Base-by-base conservation (phyloP, 2,329 filamentous ascomycete genomes). In the Fusarium foetens region DNA sequence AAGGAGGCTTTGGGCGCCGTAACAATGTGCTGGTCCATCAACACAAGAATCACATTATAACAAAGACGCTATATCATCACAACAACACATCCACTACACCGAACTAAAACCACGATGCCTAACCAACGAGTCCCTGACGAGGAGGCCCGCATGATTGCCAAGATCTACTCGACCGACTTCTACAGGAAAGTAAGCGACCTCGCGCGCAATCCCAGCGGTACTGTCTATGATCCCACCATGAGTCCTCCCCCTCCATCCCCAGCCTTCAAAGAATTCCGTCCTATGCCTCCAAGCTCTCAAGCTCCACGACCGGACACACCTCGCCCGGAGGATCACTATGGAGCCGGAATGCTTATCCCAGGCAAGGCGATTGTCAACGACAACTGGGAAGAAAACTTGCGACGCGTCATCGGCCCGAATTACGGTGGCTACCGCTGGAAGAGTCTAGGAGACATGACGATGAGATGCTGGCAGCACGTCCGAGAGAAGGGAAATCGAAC, bases 121-220 rank as follows among this genome's bases (percentile, higher is more conserved):
- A 1, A 6, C 2, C n/a, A n/a, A n/a, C 14, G 4, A 31, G 9
- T 6, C 5, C 25, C 4, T 5, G 25, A 19, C 1, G 25, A 39
- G 17, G 55, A 31, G 13, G 46, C 46, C 21, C 46, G 29, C n/a
- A 13, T 23, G 9, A 8, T 14, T 21, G 29, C 53, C 3, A 45
- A 33, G 17, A 48, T 45, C 14, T 58, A 48, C 19, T 11, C 10
- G 6, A 48, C 19, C 14, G 5, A 8, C 3, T 23, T 33, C 27
- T 59, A 52, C 13, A 12, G 6, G 6, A 23, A 21, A 7, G 35
- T 59, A 6, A 12, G 17, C 1, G 8, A 12, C 4, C 46, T 59
- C 4, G n/a, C 8, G 1, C 27, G 27, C 13, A 52, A 31, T 16
- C 8, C 10, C 8, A 16, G 21, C 11, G 57, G 57, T 8, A 25